Conservation (phyloP, 1,139 yeast species). For the Meyerozyma sp. region DNA sequence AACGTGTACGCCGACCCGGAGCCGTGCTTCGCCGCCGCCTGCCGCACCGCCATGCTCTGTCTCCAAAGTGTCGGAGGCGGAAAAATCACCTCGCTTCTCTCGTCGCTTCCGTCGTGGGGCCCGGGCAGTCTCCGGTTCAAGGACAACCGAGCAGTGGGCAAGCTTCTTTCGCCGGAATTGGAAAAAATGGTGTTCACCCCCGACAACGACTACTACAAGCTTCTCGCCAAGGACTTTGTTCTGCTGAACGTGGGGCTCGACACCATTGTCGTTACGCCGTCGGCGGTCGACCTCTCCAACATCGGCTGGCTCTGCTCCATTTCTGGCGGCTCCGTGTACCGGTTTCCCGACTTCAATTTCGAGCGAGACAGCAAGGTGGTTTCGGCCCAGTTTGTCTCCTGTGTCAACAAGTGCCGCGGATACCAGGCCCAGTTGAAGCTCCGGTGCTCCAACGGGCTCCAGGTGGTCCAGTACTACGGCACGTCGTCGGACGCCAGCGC, state of each 20-base stretch:
- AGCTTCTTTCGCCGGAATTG: conserved; percentile 42
- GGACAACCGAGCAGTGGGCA: conserved; percentile 31
- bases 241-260: conserved; percentile 69
- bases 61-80: conserved; percentile 69
- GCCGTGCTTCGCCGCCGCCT: conserved; percentile 77
- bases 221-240: conserved; percentile 55
- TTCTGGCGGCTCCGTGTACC: conserved; percentile 68
- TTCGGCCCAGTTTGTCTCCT: conserved; percentile 51
- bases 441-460: conserved; percentile 86
- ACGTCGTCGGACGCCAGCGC: conserved; percentile 28
- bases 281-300: conserved; percentile 70
- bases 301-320: conserved; percentile 59
- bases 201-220: conserved; percentile 57
- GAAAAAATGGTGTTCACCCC: conserved; percentile 54
- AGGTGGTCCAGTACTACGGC: conserved; percentile 75
- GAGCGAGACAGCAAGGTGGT: conserved; percentile 69
- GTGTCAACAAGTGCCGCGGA: conserved; percentile 49
- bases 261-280: conserved; percentile 61
- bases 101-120: conserved; percentile 76
- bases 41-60: conserved; percentile 65
- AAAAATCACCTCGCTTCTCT: conserved; percentile 65
- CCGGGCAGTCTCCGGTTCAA: conserved; percentile 71
- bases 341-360: conserved; percentile 63
- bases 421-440: conserved; percentile 80
- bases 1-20: conserved; percentile 46